A percentile compares a stretch with the other conserved stretches of the same genome.
Conservation (phyloP, 2,329 filamentous ascomycete species). For the Paraconiothyrium brasiliense region DNA sequence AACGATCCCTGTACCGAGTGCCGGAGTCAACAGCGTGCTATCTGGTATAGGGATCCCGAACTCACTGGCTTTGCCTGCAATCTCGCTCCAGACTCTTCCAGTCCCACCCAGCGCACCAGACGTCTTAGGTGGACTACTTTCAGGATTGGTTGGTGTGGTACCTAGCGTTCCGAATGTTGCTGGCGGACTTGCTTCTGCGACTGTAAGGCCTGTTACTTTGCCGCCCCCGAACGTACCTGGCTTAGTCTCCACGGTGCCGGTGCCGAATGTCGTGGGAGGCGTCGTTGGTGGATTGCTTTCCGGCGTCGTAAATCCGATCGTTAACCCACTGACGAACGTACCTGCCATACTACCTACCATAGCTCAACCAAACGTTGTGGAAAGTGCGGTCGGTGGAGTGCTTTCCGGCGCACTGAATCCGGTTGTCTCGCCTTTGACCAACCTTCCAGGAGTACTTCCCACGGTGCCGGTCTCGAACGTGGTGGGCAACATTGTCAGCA, state of each 20-base stretch:
- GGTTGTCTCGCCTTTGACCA: background rate
- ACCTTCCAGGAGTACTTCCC: background rate
- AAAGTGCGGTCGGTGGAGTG: background rate
- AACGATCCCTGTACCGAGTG: background rate
- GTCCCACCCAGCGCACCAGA: background rate
- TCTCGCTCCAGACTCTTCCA: background rate
- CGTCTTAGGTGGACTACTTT: background rate
- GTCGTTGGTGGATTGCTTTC: background rate
- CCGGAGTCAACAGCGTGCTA: background rate
- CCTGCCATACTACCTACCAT: background rate
- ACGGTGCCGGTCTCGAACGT: background rate
- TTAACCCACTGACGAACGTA: background rate
- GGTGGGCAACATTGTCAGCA: background rate
- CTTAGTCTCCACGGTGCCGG: background rate
- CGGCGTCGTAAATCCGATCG: background rate
- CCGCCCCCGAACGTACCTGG: background rate
- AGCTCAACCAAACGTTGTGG: background rate
- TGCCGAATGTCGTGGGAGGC: background rate
- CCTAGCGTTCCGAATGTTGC: background rate
- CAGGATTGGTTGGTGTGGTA: background rate
- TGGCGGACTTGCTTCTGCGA: background rate
- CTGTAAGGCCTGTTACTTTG: background rate
- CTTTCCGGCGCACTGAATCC: background rate
- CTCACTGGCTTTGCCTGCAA: background rate
- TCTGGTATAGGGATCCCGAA: background rate